Percentiles rank a stretch among this genome's conserved stretches.
phyloP scores from a whole-genome alignment of 176 grass and related monocot genomes.

The Bromus sterilis region DNA sequence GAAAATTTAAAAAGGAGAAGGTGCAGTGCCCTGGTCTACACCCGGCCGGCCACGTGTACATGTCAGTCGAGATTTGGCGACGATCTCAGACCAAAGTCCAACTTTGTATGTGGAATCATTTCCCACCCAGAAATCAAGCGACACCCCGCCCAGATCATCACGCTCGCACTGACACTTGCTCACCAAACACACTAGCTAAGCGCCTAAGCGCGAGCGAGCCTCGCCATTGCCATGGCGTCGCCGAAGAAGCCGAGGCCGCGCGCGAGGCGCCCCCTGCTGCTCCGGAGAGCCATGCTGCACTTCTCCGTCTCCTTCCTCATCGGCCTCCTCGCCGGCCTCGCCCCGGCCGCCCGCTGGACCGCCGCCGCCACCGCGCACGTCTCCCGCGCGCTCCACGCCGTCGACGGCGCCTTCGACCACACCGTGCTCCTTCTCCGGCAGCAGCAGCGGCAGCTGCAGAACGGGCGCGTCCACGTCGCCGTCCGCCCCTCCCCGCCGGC shows the following conservation, averaged over 20 bases:
- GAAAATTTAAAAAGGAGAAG: not conserved
- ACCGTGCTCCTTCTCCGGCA: not conserved
- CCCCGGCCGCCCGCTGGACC: conserved; percentile 33
- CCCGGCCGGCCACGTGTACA: not conserved
- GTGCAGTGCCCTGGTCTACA: not conserved
- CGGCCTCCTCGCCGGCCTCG: conserved; percentile 57
- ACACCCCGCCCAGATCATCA: not conserved
- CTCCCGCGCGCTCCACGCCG: conserved; percentile 17
- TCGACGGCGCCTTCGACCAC: not conserved
- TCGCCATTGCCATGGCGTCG: no score
- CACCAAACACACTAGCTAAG: not conserved
- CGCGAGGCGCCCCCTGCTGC: not conserved
- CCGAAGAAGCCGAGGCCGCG: not conserved
- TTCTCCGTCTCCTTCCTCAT: conserved; percentile 67
- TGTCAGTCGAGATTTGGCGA: not conserved
- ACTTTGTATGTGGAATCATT: not conserved
- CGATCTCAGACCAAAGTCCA: not conserved
- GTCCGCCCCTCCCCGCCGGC: no score
- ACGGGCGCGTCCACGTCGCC: not conserved
- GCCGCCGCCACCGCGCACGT: not conserved
- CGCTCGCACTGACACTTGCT: not conserved
- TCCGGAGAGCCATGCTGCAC: conserved; percentile 49
- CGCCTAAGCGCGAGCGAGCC: no score
- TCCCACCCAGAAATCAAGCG: not conserved
- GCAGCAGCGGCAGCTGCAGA: not conserved